Conservation (phyloP, 495 filamentous ascomycete species). For the Bryoglossum gracile region DNA sequence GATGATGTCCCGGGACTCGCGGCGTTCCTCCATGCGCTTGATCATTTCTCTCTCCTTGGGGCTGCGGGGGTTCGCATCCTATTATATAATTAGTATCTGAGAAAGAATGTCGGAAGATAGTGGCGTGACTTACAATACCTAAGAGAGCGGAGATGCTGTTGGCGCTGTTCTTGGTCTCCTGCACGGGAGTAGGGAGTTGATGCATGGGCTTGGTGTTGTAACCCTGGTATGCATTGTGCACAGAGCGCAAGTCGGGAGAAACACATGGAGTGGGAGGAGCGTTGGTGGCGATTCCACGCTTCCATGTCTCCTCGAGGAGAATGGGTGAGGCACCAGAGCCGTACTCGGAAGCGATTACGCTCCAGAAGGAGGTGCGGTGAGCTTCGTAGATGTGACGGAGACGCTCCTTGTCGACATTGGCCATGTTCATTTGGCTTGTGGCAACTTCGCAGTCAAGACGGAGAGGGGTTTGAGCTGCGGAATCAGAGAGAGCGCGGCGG, state of each 20-base stretch:
- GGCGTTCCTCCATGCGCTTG: conserved; percentile 38
- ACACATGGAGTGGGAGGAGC: conserved; percentile 28
- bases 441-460: conserved; percentile 45
- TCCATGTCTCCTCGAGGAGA: conserved; percentile 64
- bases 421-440: conserved; percentile 24
- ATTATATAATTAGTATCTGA: conserved; percentile 7
- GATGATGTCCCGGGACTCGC: conserved; percentile 20
- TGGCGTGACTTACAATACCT: conserved; percentile 32
- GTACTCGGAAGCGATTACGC: conserved; percentile 61
- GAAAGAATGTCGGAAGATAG: neutral
- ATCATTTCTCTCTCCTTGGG: conserved; percentile 47
- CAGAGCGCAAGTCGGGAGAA: conserved; percentile 26
- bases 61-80: conserved; percentile 43
- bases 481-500: conserved; percentile 32
- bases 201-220: conserved; percentile 20
- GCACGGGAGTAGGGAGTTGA: conserved; percentile 20
- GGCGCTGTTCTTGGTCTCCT: conserved; percentile 32
- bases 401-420: conserved; percentile 55
- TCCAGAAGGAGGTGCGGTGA: conserved; percentile 67
- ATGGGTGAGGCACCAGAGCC: conserved; percentile 54
- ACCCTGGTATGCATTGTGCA: conserved; percentile 14
- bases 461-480: conserved; percentile 22
- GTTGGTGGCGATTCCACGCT: conserved; percentile 31
- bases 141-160: conserved; percentile 48
- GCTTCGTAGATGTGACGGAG: conserved; percentile 61